Percentiles rank a stretch among this genome's conserved stretches.
Evolutionary conservation across 2,329 filamentous ascomycete genomes (phyloP).

Genomic region (Colletotrichum tamarilloi): DNA sequence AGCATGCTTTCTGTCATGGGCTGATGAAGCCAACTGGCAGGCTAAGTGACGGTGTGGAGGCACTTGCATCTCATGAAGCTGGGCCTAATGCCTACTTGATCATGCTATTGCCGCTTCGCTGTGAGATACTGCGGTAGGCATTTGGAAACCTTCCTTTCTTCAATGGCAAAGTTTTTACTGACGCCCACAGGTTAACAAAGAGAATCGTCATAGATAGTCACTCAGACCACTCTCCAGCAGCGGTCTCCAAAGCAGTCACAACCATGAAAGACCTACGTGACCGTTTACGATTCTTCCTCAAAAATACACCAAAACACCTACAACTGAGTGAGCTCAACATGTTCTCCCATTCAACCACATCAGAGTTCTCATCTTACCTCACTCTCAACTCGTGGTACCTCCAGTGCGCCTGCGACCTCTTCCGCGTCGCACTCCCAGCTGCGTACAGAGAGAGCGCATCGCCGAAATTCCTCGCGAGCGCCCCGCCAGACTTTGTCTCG

Average conservation of each 20-base stretch:
- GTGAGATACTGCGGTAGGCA: background rate
- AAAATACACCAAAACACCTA: conserved; percentile 5
- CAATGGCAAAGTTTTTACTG: background rate
- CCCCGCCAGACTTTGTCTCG: background rate
- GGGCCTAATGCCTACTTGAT: conserved; percentile 15
- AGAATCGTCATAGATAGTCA: conserved; percentile 7
- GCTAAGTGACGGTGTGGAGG: conserved; percentile 2
- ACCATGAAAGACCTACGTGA: background rate
- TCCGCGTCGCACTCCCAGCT: conserved; percentile 2
- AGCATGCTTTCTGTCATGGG: conserved; percentile 13
- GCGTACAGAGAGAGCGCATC: conserved; percentile 10
- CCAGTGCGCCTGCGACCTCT: conserved; percentile 16
- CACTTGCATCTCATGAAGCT: background rate
- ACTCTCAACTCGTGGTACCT: conserved; percentile 29
- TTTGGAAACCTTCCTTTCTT: background rate
- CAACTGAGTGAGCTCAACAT: conserved; percentile 15
- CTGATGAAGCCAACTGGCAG: conserved; percentile 12
- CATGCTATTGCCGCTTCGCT: background rate
- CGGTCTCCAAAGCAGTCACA: background rate
- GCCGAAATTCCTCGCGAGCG: background rate
- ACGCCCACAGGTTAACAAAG: conserved; percentile 7
- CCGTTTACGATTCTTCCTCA: background rate
- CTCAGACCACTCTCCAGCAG: background rate
- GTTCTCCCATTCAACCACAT: conserved; percentile 20
- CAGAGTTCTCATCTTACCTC: conserved; percentile 18